Evolutionary conservation across 257 asterid species (phyloP).

Genomic region (Paulownia fortunei): DNA sequence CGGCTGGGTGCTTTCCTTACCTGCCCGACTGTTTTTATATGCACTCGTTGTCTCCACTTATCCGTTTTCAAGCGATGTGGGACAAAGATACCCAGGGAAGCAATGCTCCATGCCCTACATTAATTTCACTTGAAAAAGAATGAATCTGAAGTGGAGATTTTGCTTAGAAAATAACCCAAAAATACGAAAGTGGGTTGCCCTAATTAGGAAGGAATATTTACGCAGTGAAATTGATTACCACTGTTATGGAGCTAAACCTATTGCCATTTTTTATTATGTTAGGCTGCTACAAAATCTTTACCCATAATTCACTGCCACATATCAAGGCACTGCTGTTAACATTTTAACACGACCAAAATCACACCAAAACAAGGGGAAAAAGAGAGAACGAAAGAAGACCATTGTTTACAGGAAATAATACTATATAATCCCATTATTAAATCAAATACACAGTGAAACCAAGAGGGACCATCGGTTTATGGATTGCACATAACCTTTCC

Average conservation of each 20-base stretch:
- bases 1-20: not conserved
- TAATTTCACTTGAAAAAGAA: too few species aligned
- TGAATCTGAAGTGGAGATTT: too few species aligned
- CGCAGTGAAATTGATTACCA: too few species aligned
- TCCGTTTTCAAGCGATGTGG: conserved; percentile 1
- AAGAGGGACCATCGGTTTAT: not conserved
- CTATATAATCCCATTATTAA: not conserved
- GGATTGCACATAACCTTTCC: not conserved
- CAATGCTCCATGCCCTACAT: too few species aligned
- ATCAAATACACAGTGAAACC: not conserved
- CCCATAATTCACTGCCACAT: not conserved
- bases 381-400: not conserved
- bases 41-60: too few species aligned
- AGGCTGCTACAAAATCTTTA: too few species aligned
- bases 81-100: not conserved
- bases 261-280: too few species aligned
- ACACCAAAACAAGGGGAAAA: not conserved
- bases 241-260: too few species aligned
- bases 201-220: too few species aligned
- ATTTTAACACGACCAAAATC: not conserved
- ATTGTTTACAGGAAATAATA: too few species aligned
- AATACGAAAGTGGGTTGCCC: too few species aligned
- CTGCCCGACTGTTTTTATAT: not conserved
- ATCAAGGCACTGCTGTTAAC: not conserved
- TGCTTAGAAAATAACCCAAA: too few species aligned